phyloP scores from a whole-genome alignment of 1,284 basidiomycete species.

The Cutaneotrichosporon daszewskae region DNA sequence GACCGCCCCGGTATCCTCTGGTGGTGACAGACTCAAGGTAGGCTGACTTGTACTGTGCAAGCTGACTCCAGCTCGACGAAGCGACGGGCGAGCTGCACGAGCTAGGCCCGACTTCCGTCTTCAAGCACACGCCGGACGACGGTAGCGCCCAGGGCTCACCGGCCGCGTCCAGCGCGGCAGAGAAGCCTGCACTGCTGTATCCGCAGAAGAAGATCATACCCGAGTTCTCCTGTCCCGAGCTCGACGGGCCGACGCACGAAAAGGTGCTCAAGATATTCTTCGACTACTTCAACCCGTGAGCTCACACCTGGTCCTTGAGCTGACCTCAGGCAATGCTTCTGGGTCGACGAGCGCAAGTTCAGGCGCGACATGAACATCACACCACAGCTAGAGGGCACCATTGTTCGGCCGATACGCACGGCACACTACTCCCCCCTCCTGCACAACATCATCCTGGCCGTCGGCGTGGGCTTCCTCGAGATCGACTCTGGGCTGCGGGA shows the following conservation, averaged over 20 bases:
- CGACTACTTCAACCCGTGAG: conserved; percentile 22
- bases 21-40: conserved; percentile 14
- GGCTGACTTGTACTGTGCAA: background rate
- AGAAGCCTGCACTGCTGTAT: conserved; percentile 6
- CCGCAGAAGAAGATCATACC: conserved; percentile 2
- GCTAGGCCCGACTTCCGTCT: conserved; percentile 17
- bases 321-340: conserved; percentile 19
- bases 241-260: conserved; percentile 15
- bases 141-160: background rate
- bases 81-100: conserved; percentile 16
- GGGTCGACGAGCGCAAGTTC: conserved; percentile 23
- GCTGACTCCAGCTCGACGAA: conserved; percentile 15
- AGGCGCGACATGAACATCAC: conserved; percentile 12
- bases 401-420: conserved; percentile 16
- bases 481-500: conserved; percentile 6
- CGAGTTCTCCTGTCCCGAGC: conserved; percentile 12
- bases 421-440: conserved; percentile 49
- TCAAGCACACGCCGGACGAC: conserved; percentile 10
- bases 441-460: conserved; percentile 67
- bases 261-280: conserved; percentile 24
- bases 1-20: background rate
- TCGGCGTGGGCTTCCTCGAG: conserved; percentile 15
- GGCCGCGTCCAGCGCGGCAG: background rate
- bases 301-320: background rate
- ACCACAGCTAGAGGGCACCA: conserved; percentile 4